phyloP scores from a whole-genome alignment of 495 filamentous ascomycete species.

The Aspergillus conjunctus region DNA sequence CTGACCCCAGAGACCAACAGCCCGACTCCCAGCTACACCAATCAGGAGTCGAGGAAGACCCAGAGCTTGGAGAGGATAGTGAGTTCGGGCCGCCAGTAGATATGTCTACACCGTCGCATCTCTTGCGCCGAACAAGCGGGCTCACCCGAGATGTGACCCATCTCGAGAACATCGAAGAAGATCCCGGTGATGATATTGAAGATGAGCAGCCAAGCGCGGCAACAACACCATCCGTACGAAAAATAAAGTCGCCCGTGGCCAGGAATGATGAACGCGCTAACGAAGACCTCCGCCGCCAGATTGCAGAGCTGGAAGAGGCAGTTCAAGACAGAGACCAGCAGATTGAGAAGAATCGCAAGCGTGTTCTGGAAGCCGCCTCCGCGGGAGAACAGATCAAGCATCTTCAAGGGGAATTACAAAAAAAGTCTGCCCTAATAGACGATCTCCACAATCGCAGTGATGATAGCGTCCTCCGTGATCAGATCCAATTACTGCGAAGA shows the following conservation, averaged over 20 bases:
- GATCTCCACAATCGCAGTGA: slow-evolving; percentile 33
- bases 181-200: slow-evolving; percentile 34
- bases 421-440: slow-evolving; percentile 35
- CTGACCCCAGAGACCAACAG: slow-evolving; percentile 12
- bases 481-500: slow-evolving; percentile 37
- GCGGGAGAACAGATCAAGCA: slow-evolving; percentile 44
- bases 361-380: slow-evolving; percentile 42
- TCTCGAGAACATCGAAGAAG: slow-evolving; percentile 47
- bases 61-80: slow-evolving; percentile 43
- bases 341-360: slow-evolving; percentile 35
- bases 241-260: slow-evolving; percentile 24
- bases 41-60: slow-evolving; percentile 40
- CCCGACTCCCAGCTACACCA: slow-evolving; percentile 27
- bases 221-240: slow-evolving; percentile 38
- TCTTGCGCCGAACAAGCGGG: slow-evolving; percentile 36
- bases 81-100: slow-evolving; percentile 51
- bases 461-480: slow-evolving; percentile 33
- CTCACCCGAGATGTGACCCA: slow-evolving; percentile 40
- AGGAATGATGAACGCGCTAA: slow-evolving; percentile 25
- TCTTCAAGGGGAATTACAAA: slow-evolving; percentile 42
- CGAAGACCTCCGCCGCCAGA: slow-evolving; percentile 37
- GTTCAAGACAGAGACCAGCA: slow-evolving; percentile 44
- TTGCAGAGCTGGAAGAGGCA: slow-evolving; percentile 38
- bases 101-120: slow-evolving; percentile 52
- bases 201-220: slow-evolving; percentile 18